Evolutionary conservation across 306 rosid genomes (phyloP).

Genomic region (Abrus precatorius): DNA sequence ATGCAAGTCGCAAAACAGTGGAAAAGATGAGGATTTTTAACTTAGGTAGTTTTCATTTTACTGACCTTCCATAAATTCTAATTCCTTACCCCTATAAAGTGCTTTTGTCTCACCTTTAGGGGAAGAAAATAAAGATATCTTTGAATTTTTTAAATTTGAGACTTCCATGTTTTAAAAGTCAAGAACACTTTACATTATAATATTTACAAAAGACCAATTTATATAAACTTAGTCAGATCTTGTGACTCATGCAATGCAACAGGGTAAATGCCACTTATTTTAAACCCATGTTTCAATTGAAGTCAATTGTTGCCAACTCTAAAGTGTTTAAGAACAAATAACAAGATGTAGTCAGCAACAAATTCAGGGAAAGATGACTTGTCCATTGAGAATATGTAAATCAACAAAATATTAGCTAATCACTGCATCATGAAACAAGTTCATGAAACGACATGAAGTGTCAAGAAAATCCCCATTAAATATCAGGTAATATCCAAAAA

Average conservation of each 20-base stretch:
- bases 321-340: background rate
- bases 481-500: conserved; percentile 5
- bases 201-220: background rate
- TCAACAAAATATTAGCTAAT: conserved; percentile 11
- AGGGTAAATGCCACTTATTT: background rate
- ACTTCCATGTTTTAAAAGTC: background rate
- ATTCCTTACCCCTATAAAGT: conserved; percentile 11
- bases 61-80: background rate
- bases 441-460: background rate
- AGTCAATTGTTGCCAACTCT: conserved; percentile 2
- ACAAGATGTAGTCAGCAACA: conserved; percentile 6
- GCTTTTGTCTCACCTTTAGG: background rate
- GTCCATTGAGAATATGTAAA: conserved; percentile 9
- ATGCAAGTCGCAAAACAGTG: background rate
- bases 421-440: conserved; percentile 22
- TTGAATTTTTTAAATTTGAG: too few species aligned
- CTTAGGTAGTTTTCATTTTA: background rate
- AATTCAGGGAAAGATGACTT: background rate
- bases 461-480: background rate
- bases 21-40: too few species aligned
- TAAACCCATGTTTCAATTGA: background rate
- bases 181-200: background rate
- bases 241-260: too few species aligned
- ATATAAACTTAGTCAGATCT: too few species aligned
- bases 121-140: too few species aligned